Conservation (phyloP, 495 filamentous ascomycete species). For the Hyphodiscus hymeniophilus region DNA sequence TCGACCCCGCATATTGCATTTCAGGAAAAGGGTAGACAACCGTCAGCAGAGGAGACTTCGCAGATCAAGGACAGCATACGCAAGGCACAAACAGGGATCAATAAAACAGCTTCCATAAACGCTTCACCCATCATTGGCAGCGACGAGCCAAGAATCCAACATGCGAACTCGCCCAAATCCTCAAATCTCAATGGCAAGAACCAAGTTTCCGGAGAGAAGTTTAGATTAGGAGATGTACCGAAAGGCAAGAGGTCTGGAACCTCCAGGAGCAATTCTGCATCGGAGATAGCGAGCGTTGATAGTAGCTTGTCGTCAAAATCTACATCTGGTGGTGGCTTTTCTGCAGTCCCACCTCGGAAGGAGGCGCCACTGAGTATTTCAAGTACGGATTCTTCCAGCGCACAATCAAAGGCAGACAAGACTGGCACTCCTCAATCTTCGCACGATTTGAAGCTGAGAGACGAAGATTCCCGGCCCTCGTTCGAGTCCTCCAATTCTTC, state of each 20-base stretch:
- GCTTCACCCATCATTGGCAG: conserved; percentile 31
- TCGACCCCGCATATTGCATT: conserved; percentile 84
- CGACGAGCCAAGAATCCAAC: conserved; percentile 33
- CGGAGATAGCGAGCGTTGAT: conserved; percentile 24
- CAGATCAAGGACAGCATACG: conserved; percentile 22
- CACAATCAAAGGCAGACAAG: conserved; percentile 27
- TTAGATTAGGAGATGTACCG: conserved; percentile 70
- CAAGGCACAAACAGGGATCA: conserved; percentile 27
- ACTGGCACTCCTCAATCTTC: conserved; percentile 37
- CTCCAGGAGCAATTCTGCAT: conserved; percentile 59
- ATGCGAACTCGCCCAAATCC: conserved; percentile 21
- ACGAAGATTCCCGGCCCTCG: conserved; percentile 35
- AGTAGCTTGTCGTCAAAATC: conserved; percentile 3
- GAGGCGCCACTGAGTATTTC: conserved; percentile 5
- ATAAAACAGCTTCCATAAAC: conserved; percentile 30
- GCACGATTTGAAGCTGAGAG: conserved; percentile 37
- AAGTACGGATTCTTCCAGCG: conserved; percentile 17
- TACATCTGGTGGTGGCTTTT: conserved; percentile 6
- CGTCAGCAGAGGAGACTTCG: conserved; percentile 41
- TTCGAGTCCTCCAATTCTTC: conserved; percentile 29
- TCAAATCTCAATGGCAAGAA: conserved; percentile 18
- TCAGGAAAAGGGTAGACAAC: conserved; percentile 73
- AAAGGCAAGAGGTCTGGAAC: conserved; percentile 52
- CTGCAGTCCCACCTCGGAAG: conserved; percentile 11
- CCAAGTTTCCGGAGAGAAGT: conserved; percentile 39